Evolutionary conservation across 805 yeast species (phyloP), one percentile per base, ranked within the genome.

Genomic region (Suhomyces canberraensis): DNA sequence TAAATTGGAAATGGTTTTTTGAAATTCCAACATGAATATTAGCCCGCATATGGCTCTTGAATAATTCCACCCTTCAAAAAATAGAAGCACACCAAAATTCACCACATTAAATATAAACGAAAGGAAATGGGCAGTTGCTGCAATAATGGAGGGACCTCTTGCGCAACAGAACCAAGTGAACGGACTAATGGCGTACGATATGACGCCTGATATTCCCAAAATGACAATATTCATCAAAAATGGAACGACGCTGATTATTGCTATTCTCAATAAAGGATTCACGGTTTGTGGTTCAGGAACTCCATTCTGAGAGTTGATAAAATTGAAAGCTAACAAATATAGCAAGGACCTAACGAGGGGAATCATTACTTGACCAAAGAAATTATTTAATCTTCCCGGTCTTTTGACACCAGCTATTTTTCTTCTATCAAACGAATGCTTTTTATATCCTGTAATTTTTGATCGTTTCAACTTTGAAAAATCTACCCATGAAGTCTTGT

Each of bases 251-350:
- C 73, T 63, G 3, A 81, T 58, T 11, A 88, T 60, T 2, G 73
- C 52, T 20, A 91, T 58, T 39, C 97, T 70, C 9, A 83, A 44
- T 0, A 84, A 52, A 0, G 91, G 75, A 67, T 39, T 60, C 45
- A n/a, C 75, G 63, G 35, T 60, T 48, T 32, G 48, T 43, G 54
- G 52, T 8, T 42, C 36, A 16, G 22, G 21, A 1, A 88, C 95
- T 20, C 96, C 96, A 22, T 81, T 86, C 64, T 88, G 96, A 1
- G 96, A 72, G 60, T 89, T 90, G 51, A 85, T 81, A 52, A 84
- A 91, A 35, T 81, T 68, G 59, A 78, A 91, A 0, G 95, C 90
- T 36, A 80, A 62, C 39, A 83, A 28, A 8, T 13, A 18, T n/a
- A 32, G 13, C 7, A 27, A 11, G 13, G 38, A 25, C 11, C 17